phyloP scores from a whole-genome alignment of 2,329 filamentous ascomycete genomes.

The Daldinia sp. region DNA sequence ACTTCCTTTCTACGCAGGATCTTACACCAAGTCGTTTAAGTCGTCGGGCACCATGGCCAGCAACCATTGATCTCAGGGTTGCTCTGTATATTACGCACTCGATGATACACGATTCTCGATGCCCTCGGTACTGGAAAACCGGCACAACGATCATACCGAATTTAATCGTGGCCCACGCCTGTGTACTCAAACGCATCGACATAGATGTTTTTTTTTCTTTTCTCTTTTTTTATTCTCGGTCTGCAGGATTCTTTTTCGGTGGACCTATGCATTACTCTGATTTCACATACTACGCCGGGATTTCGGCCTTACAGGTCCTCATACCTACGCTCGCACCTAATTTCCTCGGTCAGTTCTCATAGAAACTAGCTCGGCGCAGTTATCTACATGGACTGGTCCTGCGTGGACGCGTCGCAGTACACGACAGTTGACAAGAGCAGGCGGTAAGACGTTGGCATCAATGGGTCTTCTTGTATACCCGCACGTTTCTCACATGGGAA shows the following conservation, averaged over 20 bases:
- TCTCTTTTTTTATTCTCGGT: conserved; percentile 34
- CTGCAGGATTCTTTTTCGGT: conserved; percentile 34
- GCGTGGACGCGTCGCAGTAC: conserved; percentile 8
- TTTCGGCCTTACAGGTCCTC: neutral
- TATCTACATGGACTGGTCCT: conserved; percentile 5
- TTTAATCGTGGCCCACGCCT: conserved; percentile 42
- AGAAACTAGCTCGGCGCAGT: neutral
- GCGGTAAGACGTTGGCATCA: conserved; percentile 2
- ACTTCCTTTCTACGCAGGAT: conserved; percentile 40
- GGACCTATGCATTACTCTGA: conserved; percentile 16
- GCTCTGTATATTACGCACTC: conserved; percentile 52
- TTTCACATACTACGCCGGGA: conserved; percentile 12
- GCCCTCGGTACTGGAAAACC: conserved; percentile 38
- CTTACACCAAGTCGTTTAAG: conserved; percentile 34
- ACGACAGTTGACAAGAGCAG: neutral
- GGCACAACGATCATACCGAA: conserved; percentile 29
- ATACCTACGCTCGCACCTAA: conserved; percentile 9
- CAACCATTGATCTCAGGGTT: conserved; percentile 43
- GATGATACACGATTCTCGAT: conserved; percentile 44
- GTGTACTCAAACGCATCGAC: conserved; percentile 48
- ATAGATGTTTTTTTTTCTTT: conserved; percentile 45
- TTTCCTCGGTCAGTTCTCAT: neutral
- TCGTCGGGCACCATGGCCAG: conserved; percentile 43
- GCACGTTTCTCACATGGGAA: conserved; percentile 3
- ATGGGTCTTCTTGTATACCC: conserved; percentile 9